Evolutionary conservation across 352 stramenopile species (phyloP).

Genomic region (Achlya hypogyna): DNA sequence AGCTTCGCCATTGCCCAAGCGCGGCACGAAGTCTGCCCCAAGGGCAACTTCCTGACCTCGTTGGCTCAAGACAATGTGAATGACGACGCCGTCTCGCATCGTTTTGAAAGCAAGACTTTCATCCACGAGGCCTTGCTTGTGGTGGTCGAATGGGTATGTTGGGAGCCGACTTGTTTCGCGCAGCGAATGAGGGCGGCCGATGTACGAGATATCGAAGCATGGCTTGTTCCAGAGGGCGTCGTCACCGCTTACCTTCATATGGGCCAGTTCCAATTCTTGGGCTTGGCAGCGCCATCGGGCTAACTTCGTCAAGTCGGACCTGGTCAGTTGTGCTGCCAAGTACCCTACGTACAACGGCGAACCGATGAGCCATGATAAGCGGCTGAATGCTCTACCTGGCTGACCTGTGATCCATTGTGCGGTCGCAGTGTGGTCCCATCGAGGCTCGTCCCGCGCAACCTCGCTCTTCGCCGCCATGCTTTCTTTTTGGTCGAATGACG

Average conservation of each 20-base stretch:
- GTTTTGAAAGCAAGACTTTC: conserved; percentile 52
- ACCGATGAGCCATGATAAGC: neutral
- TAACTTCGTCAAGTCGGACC: conserved; percentile 25
- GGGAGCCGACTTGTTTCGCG: conserved; percentile 24
- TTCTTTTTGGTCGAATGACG: neutral
- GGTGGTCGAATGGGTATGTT: neutral
- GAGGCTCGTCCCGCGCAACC: neutral
- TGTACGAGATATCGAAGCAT: conserved; percentile 44
- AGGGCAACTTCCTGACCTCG: neutral
- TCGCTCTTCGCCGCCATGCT: too few species aligned
- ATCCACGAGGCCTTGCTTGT: conserved; percentile 1
- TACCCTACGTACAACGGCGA: conserved; percentile 30
- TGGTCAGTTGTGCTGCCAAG: conserved; percentile 28
- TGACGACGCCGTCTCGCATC: conserved; percentile 23
- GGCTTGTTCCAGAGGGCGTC: conserved; percentile 12
- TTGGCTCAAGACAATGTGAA: conserved; percentile 32
- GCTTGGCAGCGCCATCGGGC: conserved; percentile 32
- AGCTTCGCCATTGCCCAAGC: conserved; percentile 27
- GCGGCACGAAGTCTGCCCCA: conserved; percentile 25
- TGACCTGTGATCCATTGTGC: neutral
- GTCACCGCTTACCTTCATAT: neutral
- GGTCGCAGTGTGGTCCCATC: neutral
- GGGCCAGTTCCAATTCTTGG: neutral
- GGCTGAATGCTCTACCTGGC: neutral
- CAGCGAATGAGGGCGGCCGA: conserved; percentile 17